Conservation (phyloP, 169 alveolate genomes). For the Cryptosporidium ubiquitum region DNA sequence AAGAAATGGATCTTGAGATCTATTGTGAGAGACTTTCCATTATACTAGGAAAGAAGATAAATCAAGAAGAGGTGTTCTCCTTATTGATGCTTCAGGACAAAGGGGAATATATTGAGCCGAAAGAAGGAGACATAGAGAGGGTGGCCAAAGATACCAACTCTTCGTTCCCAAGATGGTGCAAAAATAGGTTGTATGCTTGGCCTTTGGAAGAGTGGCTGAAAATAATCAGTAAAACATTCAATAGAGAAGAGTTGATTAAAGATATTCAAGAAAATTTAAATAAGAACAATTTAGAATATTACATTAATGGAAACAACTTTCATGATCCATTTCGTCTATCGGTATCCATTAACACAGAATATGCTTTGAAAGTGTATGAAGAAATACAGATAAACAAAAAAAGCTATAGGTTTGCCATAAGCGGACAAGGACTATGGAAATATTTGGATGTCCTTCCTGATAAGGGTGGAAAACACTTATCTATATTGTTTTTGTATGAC, state of each 20-base stretch:
- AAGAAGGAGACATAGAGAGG: neutral
- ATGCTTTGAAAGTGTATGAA: neutral
- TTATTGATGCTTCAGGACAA: neutral
- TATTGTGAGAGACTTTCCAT: neutral
- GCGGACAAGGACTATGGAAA: constrained; percentile 74
- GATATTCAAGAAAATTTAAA: constrained; percentile 9
- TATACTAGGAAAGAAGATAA: neutral
- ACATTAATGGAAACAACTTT: constrained; percentile 76
- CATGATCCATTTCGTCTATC: constrained; percentile 78
- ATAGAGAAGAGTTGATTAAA: constrained; percentile 29
- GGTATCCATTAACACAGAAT: constrained; percentile 57
- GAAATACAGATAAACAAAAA: constrained; percentile 46
- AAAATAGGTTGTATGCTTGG: constrained; percentile 60
- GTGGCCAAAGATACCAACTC: constrained; percentile 13
- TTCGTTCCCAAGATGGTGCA: constrained; percentile 76
- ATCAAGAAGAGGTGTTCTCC: neutral
- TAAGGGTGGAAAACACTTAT: constrained; percentile 36
- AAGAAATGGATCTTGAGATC: neutral
- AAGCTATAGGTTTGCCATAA: constrained; percentile 53
- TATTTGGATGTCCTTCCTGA: constrained; percentile 56
- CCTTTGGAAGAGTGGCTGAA: constrained; percentile 65
- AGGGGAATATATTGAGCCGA: neutral
- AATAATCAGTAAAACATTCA: constrained; percentile 37
- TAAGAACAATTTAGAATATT: constrained; percentile 38
- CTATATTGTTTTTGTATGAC: constrained; percentile 25